Evolutionary conservation across 176 grass and related monocot genomes (phyloP), one percentile per base, ranked within the genome.

Genomic region (Musa troglodytarum): DNA sequence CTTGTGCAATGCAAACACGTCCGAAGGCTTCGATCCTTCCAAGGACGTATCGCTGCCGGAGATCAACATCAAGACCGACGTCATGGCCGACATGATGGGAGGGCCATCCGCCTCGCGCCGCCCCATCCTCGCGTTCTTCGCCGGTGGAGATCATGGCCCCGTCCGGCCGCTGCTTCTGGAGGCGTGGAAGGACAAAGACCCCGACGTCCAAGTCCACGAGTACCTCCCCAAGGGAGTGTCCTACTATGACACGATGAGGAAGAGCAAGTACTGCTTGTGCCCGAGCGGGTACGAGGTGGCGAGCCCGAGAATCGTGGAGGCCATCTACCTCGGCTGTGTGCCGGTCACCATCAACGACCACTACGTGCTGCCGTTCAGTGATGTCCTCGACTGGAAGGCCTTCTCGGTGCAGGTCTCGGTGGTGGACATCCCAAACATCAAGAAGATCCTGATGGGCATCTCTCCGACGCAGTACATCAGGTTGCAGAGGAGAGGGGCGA

Each of bases 231-330:
- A 74, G 12, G 88, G 88, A 16, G 77, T 77, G 11, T 91, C 94
- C 11, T 98, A 93, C 91, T 80, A 76, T 50, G 86, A 86, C 59
- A 76, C 80, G 84, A 91, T 98, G 94, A 79, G 90, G 26, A 83
- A 63, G 55, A 96, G 93, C 87, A 84, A 84, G 43, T 96, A 81
- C 74, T 96, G 93, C 82, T 82, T 96, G 2, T 92, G 93, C 62
- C 93, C 90, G 0, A 89, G 93, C 71, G 93, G 93, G 21, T 90
- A 96, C 69, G 93, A 96, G 81, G 93, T 96, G 79, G 93, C 93
- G 11, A 92, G 89, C 79, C 93, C 93, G 3, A 75, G 93, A 22
- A 89, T 96, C 26, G 83, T 88, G 0, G 93, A 96, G 81, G 93
- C 89, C 21, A 74, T 96, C 77, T 96, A 88, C 78, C 87, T 96